A percentile compares a stretch with the other conserved stretches of the same genome.
Conservation (phyloP, 768 basidiomycete species). For the Xerocomus brunneocitrinus region DNA sequence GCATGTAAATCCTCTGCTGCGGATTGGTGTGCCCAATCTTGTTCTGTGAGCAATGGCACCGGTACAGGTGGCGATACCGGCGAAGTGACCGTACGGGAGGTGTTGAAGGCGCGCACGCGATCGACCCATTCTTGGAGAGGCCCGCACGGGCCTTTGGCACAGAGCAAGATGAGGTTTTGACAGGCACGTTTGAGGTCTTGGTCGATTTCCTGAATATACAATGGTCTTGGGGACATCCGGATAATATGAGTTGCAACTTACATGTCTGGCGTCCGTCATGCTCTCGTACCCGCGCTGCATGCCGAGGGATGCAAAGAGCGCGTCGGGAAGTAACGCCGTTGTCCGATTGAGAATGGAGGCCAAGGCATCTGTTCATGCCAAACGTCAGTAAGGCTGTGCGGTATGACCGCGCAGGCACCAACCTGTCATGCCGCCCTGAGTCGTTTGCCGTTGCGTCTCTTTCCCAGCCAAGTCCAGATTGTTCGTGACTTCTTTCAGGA, state of each 20-base stretch:
- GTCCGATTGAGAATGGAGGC: slow-evolving; percentile 31
- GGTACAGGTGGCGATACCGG: slow-evolving; percentile 15
- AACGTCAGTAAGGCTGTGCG: slow-evolving; percentile 1
- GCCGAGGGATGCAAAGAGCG: slow-evolving; percentile 66
- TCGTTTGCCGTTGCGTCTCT: slow-evolving; percentile 39
- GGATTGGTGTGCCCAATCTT: slow-evolving; percentile 50
- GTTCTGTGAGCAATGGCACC: slow-evolving; percentile 30
- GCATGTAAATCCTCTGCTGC: slow-evolving; percentile 47
- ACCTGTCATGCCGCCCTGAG: slow-evolving; percentile 60
- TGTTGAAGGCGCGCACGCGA: slow-evolving; percentile 37
- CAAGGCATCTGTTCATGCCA: slow-evolving; percentile 23
- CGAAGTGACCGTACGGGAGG: slow-evolving; percentile 17
- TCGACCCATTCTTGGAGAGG: slow-evolving; percentile 64
- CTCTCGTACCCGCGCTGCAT: slow-evolving; percentile 58
- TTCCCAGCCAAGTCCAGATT: slow-evolving; percentile 62
- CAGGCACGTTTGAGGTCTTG: slow-evolving; percentile 79
- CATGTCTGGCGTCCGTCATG: slow-evolving; percentile 69
- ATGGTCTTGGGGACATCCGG: not conserved
- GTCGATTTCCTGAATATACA: slow-evolving; percentile 66
- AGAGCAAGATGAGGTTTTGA: slow-evolving; percentile 72
- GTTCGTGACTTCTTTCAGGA: slow-evolving; percentile 85
- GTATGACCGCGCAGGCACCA: not conserved
- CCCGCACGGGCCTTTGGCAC: slow-evolving; percentile 51
- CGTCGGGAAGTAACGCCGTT: slow-evolving; percentile 52
- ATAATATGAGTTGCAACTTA: slow-evolving; percentile 30